Evolutionary conservation across 495 filamentous ascomycete species (phyloP).

Genomic region (Tuber microsphaerosporum): DNA sequence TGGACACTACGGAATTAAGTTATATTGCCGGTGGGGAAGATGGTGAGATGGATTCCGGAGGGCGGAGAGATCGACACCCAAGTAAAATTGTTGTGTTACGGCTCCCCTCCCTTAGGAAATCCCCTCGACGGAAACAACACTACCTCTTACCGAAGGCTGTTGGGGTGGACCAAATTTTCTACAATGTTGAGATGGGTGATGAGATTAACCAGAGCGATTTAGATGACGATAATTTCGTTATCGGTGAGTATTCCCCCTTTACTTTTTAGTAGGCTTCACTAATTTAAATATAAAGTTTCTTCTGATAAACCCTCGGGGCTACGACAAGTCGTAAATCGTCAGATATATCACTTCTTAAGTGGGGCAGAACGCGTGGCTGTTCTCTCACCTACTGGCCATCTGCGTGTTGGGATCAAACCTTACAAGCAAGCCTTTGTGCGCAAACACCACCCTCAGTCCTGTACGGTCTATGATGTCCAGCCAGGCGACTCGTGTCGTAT

Average conservation of each 20-base stretch:
- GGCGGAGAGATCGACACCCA: neutral
- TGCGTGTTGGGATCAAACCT: conserved; percentile 30
- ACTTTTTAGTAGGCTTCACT: conserved; percentile 10
- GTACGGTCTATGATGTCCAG: conserved; percentile 28
- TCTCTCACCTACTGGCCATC: conserved; percentile 15
- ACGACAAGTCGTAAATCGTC: conserved; percentile 23
- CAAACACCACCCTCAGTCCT: conserved; percentile 34
- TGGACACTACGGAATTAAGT: neutral
- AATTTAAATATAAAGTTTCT: conserved; percentile 10
- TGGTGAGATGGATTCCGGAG: neutral
- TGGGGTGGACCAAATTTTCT: conserved; percentile 19
- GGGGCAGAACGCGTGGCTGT: conserved; percentile 1
- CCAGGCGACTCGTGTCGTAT: conserved; percentile 12
- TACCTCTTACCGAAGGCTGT: conserved; percentile 13
- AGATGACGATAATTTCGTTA: neutral
- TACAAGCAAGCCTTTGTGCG: conserved; percentile 25
- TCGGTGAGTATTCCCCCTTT: neutral
- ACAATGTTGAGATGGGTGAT: conserved; percentile 9
- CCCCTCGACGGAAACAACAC: neutral
- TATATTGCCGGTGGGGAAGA: neutral
- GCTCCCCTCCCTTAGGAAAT: neutral
- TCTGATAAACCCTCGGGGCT: conserved; percentile 12
- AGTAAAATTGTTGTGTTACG: neutral
- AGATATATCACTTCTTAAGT: conserved; percentile 28
- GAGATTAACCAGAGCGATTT: conserved; percentile 9